Evolutionary conservation across 495 filamentous ascomycete species (phyloP), one percentile per base, ranked within the genome.

Genomic region (Hyaloscypha variabilis): DNA sequence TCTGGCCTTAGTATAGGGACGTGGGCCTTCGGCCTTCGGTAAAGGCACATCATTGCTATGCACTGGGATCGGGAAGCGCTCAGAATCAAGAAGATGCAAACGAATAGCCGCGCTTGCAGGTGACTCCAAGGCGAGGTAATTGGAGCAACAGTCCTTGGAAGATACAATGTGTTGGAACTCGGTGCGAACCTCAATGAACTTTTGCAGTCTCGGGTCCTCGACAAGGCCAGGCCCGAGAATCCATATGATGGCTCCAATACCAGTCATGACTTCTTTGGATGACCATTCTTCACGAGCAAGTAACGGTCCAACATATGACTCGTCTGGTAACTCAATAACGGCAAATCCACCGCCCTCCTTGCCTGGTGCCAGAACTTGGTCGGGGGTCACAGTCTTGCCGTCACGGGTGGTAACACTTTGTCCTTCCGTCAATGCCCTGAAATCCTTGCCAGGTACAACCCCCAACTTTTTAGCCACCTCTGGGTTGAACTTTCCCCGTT

Each of bases 401-500:
- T 80, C 78, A 14, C 82, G 69, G 17, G 84, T 81, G 30, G 72
- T 73, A 1, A 89, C 81, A 67, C 71, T 80, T 65, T 86, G 28
- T 5, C 88, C 88, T 2, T 58, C 58, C 0, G 81, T 75, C 14
- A 93, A 78, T 36, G 69, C 56, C 11, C 72, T 74, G 66, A 77
- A 95, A n/a, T 85, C 74, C 3, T 72, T 76, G 0, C 78, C 82
- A 34, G 73, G 77, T 21, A 68, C 69, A 0, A 97, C 82, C 3
- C 87, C 87, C 14, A 91, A 73, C 46, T 74, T 75, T 57, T 67
- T 75, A 0, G 94, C 96, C 65, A 78, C 84, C n/a, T 79, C 63
- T 5, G 82, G 73, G 26, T 89, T 78, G 72, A 99, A 97, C 71
- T 89, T 94, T 17, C 95, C 95, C 28, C 94, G 85, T 39, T 88